phyloP scores from a whole-genome alignment of 805 yeast species.

The Lipomyces japonicus region DNA sequence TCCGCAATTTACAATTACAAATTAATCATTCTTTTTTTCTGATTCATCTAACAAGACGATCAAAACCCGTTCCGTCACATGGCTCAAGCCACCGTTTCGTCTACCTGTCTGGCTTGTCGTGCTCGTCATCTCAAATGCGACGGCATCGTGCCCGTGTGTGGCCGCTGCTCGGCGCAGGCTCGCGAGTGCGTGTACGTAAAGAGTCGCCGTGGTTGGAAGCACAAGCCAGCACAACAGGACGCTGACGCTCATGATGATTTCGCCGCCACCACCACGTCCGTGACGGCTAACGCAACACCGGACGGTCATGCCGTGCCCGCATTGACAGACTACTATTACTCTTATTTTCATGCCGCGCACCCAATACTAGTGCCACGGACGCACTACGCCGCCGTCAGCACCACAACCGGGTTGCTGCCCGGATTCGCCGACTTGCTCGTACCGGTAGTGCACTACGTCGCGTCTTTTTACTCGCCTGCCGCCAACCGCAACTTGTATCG shows the following conservation, averaged over 20 bases:
- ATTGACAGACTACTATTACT: conserved; percentile 12
- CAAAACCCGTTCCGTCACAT: too few species aligned
- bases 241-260: neutral
- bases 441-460: conserved; percentile 13
- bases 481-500: conserved; percentile 10
- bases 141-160: conserved; percentile 16
- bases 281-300: neutral
- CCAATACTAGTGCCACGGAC: conserved; percentile 15
- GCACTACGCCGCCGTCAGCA: conserved; percentile 5
- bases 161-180: conserved; percentile 11
- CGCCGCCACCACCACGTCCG: neutral
- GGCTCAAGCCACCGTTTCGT: conserved; percentile 16
- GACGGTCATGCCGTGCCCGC: neutral
- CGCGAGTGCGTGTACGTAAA: conserved; percentile 26
- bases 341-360: conserved; percentile 16
- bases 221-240: neutral
- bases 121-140: conserved; percentile 25
- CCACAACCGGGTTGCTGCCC: too few species aligned
- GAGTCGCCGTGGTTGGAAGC: conserved; percentile 24
- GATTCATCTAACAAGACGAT: too few species aligned
- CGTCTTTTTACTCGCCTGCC: conserved; percentile 8
- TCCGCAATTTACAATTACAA: too few species aligned
- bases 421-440: conserved; percentile 8
- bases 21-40: too few species aligned
- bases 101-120: conserved; percentile 27